phyloP scores from a whole-genome alignment of 2,329 filamentous ascomycete genomes.

The Emmonsiellopsis sp. region DNA sequence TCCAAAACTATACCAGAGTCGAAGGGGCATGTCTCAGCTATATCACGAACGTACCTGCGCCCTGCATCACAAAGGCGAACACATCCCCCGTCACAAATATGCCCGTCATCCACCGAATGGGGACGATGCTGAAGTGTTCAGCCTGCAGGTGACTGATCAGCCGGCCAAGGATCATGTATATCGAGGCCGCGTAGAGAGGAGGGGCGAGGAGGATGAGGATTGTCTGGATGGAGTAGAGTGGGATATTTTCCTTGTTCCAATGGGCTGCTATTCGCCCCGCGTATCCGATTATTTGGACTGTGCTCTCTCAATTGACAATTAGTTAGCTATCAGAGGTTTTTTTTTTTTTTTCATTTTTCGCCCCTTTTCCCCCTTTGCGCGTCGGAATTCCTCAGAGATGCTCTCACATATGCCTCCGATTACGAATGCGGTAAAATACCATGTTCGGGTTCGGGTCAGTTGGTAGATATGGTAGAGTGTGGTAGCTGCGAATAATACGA shows the following conservation, averaged over 20 bases:
- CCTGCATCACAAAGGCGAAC: conserved; percentile 21
- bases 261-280: background rate
- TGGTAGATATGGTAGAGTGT: conserved; percentile 29
- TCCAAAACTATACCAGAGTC: background rate
- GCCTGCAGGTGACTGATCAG: conserved; percentile 15
- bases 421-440: conserved; percentile 44
- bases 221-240: conserved; percentile 21
- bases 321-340: too few species aligned
- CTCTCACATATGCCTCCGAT: conserved; percentile 42
- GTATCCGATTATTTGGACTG: conserved; percentile 10
- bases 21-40: background rate
- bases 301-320: background rate
- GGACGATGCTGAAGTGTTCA: conserved; percentile 15
- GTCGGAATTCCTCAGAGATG: background rate
- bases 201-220: conserved; percentile 23
- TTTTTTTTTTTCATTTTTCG: too few species aligned
- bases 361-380: too few species aligned
- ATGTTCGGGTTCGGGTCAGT: conserved; percentile 32
- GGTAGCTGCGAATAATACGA: conserved; percentile 31
- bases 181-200: conserved; percentile 20
- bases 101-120: conserved; percentile 18
- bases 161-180: conserved; percentile 23
- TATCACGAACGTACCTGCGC: conserved; percentile 13
- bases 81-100: conserved; percentile 23
- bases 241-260: conserved; percentile 1